Percentiles rank a stretch among this genome's conserved stretches.
Conservation (phyloP, 2,329 filamentous ascomycete species). For the Allantophomopsis cytisporea region DNA sequence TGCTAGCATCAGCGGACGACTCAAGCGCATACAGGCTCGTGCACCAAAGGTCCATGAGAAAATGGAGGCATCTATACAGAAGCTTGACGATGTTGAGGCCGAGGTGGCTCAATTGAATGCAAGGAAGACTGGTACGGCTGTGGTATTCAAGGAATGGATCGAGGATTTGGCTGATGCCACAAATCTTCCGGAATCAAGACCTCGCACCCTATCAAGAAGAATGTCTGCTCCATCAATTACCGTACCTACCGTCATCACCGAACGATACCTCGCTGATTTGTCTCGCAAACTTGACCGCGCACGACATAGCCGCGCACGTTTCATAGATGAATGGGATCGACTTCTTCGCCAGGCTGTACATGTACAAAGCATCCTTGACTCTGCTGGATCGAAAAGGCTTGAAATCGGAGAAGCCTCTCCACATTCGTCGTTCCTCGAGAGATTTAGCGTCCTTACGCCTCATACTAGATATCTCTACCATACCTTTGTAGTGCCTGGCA, state of each 20-base stretch:
- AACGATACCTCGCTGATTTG: slow-evolving; percentile 83
- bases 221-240: slow-evolving; percentile 28
- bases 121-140: slow-evolving; percentile 66
- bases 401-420: slow-evolving; percentile 53
- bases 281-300: slow-evolving; percentile 72
- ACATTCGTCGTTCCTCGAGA: slow-evolving; percentile 37
- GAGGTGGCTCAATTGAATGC: slow-evolving; percentile 69
- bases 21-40: slow-evolving; percentile 63
- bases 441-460: slow-evolving; percentile 55
- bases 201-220: slow-evolving; percentile 26
- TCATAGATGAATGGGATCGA: slow-evolving; percentile 73
- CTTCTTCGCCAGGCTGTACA: slow-evolving; percentile 62
- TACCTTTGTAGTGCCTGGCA: slow-evolving; percentile 57
- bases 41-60: slow-evolving; percentile 79
- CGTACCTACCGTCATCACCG: slow-evolving; percentile 75
- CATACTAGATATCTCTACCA: slow-evolving; percentile 71
- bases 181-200: slow-evolving; percentile 48
- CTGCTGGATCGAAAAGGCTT: slow-evolving; percentile 65
- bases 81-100: slow-evolving; percentile 67
- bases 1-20: slow-evolving; percentile 59
- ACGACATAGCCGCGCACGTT: slow-evolving; percentile 70
- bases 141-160: slow-evolving; percentile 82
- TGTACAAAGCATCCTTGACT: slow-evolving; percentile 73
- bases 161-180: slow-evolving; percentile 78
- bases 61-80: slow-evolving; percentile 70